A percentile compares a stretch with the other conserved stretches of the same genome.
These are phyloP conservation scores for Didymella pomorum DNA, from an alignment of 2,329 filamentous ascomycete genomes.

Conservation along the genomic window DNA sequence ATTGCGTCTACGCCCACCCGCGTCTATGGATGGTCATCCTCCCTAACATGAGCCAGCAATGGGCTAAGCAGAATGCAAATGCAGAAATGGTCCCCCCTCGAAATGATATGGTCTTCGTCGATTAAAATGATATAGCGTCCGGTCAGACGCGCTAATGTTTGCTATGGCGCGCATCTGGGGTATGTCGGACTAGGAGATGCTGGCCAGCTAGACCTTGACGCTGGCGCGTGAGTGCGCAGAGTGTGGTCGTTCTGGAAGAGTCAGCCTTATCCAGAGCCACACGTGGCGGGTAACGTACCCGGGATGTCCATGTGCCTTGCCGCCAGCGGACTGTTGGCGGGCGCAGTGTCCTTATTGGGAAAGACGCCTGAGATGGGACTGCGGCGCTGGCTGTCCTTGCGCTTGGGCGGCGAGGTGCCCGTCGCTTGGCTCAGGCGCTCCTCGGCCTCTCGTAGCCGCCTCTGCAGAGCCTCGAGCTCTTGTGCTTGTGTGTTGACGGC, in stretches of 20 bases:
- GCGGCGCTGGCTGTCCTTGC: conserved; percentile 42
- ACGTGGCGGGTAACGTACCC: neutral
- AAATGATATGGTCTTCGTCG: conserved; percentile 18
- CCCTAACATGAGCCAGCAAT: conserved; percentile 4
- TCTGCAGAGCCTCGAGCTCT: conserved; percentile 87
- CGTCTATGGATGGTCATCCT: conserved; percentile 2
- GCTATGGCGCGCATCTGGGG: conserved; percentile 12
- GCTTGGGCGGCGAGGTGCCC: conserved; percentile 42
- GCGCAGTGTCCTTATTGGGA: conserved; percentile 37
- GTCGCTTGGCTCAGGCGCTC: conserved; percentile 66
- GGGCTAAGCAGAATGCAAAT: conserved; percentile 14
- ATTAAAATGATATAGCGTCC: conserved; percentile 21
- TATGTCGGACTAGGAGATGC: conserved; percentile 14
- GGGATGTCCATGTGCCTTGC: conserved; percentile 22
- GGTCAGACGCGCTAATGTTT: conserved; percentile 10
- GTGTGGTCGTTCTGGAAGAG: conserved; percentile 18
- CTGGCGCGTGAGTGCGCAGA: conserved; percentile 23
- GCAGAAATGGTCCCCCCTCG: conserved; percentile 8
- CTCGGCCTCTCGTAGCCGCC: conserved; percentile 84
- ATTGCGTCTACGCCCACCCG: conserved; percentile 7
- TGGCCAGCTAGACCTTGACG: conserved; percentile 18
- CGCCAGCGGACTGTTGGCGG: conserved; percentile 34
- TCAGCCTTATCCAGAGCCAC: neutral
- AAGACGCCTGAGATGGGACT: conserved; percentile 35
- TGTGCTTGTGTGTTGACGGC: conserved; percentile 75